A percentile compares a stretch with the other conserved stretches of the same genome.
phyloP scores from a whole-genome alignment of 108 stramenopile genomes.

The Skeletonema tropicum region DNA sequence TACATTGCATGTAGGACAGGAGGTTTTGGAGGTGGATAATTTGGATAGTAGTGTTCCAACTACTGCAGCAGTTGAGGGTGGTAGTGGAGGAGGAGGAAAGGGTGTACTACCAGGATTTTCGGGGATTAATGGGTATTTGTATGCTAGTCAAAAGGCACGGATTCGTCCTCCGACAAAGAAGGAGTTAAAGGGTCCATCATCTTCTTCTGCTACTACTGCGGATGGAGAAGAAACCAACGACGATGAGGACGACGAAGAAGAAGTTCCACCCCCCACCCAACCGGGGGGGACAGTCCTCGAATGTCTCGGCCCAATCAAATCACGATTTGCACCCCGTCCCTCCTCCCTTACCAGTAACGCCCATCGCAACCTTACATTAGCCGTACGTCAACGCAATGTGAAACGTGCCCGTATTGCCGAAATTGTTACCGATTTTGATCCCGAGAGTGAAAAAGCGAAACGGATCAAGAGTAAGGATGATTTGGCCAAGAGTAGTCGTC shows the following conservation, averaged over 20 bases:
- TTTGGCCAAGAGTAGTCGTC: slow-evolving; percentile 63
- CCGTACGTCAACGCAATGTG: slow-evolving; percentile 75
- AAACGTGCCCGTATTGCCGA: slow-evolving; percentile 79
- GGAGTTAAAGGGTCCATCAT: slow-evolving; percentile 7
- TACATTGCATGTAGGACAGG: slow-evolving; percentile 84
- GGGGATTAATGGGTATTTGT: slow-evolving; percentile 76
- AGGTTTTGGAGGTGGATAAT: slow-evolving; percentile 82
- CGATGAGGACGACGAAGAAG: slow-evolving; percentile 43
- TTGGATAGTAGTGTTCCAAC: slow-evolving; percentile 25
- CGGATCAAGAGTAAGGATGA: slow-evolving; percentile 77
- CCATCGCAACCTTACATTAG: slow-evolving; percentile 80
- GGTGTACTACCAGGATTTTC: slow-evolving; percentile 48
- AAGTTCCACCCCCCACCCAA: slow-evolving; percentile 9
- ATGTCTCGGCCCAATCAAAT: slow-evolving; percentile 63
- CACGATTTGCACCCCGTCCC: slow-evolving; percentile 66
- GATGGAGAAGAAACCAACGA: slow-evolving; percentile 26
- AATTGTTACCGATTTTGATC: slow-evolving; percentile 81
- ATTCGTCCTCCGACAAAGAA: slow-evolving; percentile 41
- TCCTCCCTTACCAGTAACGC: slow-evolving; percentile 76
- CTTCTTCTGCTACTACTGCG: too few relatives aligned
- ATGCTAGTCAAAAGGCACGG: slow-evolving; percentile 72
- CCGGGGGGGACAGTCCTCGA: slow-evolving; percentile 75
- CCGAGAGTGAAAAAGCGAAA: slow-evolving; percentile 77
- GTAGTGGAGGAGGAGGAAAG: not conserved
- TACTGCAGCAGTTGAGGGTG: not conserved